Evolutionary conservation across 768 basidiomycete species (phyloP), one percentile per base, ranked within the genome.

Genomic region (Gloeopeniophorella convolvens): DNA sequence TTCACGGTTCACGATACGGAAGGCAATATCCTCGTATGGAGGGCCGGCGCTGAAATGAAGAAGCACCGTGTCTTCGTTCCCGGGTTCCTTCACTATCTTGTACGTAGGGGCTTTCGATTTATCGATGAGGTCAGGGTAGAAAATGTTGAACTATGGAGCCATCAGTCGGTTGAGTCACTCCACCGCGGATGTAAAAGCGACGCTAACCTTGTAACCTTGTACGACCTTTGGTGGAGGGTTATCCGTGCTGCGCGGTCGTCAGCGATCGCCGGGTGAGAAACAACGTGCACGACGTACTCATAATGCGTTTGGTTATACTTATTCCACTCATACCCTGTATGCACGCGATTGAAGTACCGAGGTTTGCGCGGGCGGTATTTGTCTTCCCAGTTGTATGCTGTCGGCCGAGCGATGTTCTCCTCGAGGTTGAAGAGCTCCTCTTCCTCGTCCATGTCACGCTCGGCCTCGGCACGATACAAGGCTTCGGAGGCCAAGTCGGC

Each of bases 251-350:
- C 9, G 42, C 50, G 16, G 42, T 65, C 46, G 66, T 52, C 55
- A 36, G 51, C 60, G 33, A 37, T 33, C 48, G n/a, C 51, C 37
- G 12, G 16, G 26, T n/a, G 37, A 18, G 12, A 55, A 13, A 40
- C 42, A 42, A 50, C 31, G 49, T 33, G 34, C 15, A 36, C 48
- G 18, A 77, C 89, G 57, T 72, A 95, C 91, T 97, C 96, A 67
- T 98, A 99, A 70, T 98, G 96, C 3, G 96, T 98, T 66, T 98
- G 95, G 66, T 98, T 98, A 68, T 98, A 99, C 73, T 97, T 98
- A 74, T 95, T 98, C 96, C 96, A 99, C 66, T 99, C 96, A 64
- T 95, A 99, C 23, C 96, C 96, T 26, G 96, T 99, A 63, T 98
- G 93, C 21, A 98, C 96, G 50, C 96, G 84, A 64, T 99, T 99